These are phyloP conservation scores for Aspergillus ochraceoroseus DNA, from an alignment of 2,329 filamentous ascomycete species.

Conservation along the genomic window DNA sequence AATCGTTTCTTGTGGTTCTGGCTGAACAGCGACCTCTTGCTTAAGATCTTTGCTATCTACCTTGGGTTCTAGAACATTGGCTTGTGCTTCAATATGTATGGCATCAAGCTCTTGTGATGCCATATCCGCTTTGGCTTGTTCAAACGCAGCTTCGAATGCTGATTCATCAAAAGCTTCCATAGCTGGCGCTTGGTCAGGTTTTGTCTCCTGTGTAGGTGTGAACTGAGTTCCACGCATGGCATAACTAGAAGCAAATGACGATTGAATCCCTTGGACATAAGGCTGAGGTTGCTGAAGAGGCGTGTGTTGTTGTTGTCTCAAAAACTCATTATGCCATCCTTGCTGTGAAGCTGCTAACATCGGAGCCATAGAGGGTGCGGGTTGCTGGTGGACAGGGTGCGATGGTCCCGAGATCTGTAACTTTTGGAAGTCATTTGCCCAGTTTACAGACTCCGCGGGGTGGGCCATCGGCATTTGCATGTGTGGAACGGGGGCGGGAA, in stretches of 20 bases:
- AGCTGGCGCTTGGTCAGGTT: constrained; percentile 22
- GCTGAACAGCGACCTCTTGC: constrained; percentile 12
- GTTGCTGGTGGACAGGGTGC: constrained; percentile 47
- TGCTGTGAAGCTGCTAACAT: constrained; percentile 27
- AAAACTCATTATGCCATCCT: constrained; percentile 61
- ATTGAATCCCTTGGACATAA: constrained; percentile 26
- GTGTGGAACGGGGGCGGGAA: constrained; percentile 24
- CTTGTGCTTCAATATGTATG: constrained; percentile 16
- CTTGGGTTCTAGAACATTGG: constrained; percentile 17
- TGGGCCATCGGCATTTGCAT: constrained; percentile 24
- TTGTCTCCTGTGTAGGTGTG: constrained; percentile 25
- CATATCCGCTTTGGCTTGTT: constrained; percentile 39
- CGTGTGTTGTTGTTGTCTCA: constrained; percentile 33
- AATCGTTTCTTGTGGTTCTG: constrained; percentile 25
- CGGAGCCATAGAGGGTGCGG: constrained; percentile 41
- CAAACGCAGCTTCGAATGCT: constrained; percentile 45
- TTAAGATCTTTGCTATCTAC: not conserved
- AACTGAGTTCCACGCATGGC: constrained; percentile 23
- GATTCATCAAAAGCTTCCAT: constrained; percentile 41
- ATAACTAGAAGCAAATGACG: constrained; percentile 28
- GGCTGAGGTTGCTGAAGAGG: constrained; percentile 24
- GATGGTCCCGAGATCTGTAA: constrained; percentile 39
- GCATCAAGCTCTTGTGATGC: constrained; percentile 25
- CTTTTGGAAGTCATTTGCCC: constrained; percentile 47
- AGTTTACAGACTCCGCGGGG: constrained; percentile 29